Conservation (phyloP, 2,329 filamentous ascomycete genomes). For the Arthrinium puccinioides region DNA sequence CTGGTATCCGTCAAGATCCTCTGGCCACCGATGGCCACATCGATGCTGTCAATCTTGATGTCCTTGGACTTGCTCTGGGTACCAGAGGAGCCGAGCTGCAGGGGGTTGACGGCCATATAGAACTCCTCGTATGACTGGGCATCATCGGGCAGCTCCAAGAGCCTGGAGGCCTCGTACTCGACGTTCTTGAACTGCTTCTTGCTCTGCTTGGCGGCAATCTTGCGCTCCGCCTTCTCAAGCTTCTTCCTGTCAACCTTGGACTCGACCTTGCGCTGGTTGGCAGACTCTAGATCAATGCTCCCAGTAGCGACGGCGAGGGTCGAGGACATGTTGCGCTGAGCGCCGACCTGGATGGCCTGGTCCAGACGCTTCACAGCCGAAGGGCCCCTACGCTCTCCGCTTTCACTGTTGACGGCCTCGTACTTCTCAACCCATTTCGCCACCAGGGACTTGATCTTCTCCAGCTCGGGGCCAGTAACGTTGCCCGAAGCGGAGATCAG, state of each 20-base stretch:
- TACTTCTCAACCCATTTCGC: conserved; percentile 84
- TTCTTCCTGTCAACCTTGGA: conserved; percentile 98
- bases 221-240: conserved; percentile 95
- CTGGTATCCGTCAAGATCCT: conserved; percentile 88
- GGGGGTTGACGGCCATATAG: conserved; percentile 98
- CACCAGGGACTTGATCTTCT: conserved; percentile 74
- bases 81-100: conserved; percentile 68
- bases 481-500: conserved; percentile 90
- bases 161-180: conserved; percentile 88
- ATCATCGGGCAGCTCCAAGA: conserved; percentile 76
- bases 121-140: conserved; percentile 97
- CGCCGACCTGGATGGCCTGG: conserved; percentile 89
- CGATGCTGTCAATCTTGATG: conserved; percentile 94
- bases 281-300: conserved; percentile 86
- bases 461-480: conserved; percentile 62
- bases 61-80: conserved; percentile 90
- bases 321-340: conserved; percentile 92
- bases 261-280: conserved; percentile 88
- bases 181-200: conserved; percentile 98
- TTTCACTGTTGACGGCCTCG: conserved; percentile 67
- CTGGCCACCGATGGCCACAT: conserved; percentile 83
- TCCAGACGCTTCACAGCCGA: conserved; percentile 79
- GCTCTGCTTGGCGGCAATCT: conserved; percentile 96
- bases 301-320: conserved; percentile 82
- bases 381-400: conserved; percentile 62